phyloP scores from a whole-genome alignment of 1,139 yeast genomes.

The Taphrina wiesneri region DNA sequence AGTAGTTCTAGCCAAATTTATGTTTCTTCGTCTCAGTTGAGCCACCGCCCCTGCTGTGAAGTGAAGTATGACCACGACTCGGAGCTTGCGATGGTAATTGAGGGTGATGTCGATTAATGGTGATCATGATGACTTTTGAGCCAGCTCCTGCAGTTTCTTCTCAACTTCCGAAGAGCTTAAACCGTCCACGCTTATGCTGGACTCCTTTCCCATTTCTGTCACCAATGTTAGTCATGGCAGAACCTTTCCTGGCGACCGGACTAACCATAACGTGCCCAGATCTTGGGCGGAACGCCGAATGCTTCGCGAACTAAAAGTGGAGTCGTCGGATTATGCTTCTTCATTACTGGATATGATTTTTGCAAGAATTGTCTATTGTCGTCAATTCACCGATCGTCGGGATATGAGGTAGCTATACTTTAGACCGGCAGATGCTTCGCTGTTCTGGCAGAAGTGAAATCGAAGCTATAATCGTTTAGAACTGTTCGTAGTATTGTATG shows the following conservation, averaged over 20 bases:
- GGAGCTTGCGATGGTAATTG: background rate
- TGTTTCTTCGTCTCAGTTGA: background rate
- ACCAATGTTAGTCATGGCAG: background rate
- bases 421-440: constrained; percentile 66
- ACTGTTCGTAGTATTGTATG: background rate
- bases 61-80: background rate
- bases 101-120: background rate
- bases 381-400: background rate
- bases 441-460: constrained; percentile 76
- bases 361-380: constrained; percentile 55
- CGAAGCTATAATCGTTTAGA: constrained; percentile 56
- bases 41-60: background rate
- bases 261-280: constrained; percentile 65
- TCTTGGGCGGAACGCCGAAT: constrained; percentile 67
- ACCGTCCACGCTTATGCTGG: constrained; percentile 44
- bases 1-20: background rate
- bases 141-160: constrained; percentile 35
- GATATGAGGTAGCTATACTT: constrained; percentile 45
- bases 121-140: constrained; percentile 12
- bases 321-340: constrained; percentile 57
- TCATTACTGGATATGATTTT: constrained; percentile 62
- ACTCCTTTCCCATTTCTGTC: constrained; percentile 42
- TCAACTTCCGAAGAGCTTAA: constrained; percentile 39
- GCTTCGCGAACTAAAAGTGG: constrained; percentile 79
- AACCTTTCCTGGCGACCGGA: constrained; percentile 13